These are phyloP conservation scores for Arachis monticola DNA, from an alignment of 331 rosid genomes.

Conservation along the genomic window DNA sequence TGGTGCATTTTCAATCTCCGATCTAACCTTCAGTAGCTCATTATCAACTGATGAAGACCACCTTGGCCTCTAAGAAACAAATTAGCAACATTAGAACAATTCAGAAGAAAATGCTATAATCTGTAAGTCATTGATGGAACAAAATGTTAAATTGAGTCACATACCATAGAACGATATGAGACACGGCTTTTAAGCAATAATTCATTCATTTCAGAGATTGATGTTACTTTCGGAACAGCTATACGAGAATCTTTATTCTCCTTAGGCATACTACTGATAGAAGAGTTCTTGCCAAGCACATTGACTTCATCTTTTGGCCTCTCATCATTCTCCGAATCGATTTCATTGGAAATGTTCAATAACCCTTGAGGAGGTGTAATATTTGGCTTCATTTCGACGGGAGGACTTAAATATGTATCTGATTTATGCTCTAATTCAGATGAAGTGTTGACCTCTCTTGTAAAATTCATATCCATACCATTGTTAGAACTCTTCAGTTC, in stretches of 20 bases:
- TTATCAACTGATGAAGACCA: conserved; percentile 69
- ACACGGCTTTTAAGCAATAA: conserved; percentile 54
- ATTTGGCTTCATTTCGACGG: conserved; percentile 35
- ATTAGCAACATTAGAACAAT: conserved; percentile 29
- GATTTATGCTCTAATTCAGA: conserved; percentile 31
- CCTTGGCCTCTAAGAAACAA: conserved; percentile 58
- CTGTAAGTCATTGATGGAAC: not conserved
- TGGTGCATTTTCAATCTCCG: conserved; percentile 80
- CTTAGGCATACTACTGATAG: conserved; percentile 41
- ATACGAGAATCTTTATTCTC: conserved; percentile 39
- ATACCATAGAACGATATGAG: conserved; percentile 59
- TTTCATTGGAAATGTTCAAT: conserved; percentile 37
- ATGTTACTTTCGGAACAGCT: conserved; percentile 44
- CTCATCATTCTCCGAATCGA: conserved; percentile 35
- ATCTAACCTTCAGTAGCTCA: conserved; percentile 60
- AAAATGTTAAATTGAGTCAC: conserved; percentile 22
- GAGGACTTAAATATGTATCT: conserved; percentile 37
- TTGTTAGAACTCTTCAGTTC: conserved; percentile 35
- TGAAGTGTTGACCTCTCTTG: conserved; percentile 36
- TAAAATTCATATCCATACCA: conserved; percentile 34
- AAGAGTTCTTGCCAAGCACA: conserved; percentile 33
- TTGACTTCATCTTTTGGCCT: conserved; percentile 34
- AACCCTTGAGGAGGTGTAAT: conserved; percentile 26
- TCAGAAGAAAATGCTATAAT: not conserved
- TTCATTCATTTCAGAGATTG: conserved; percentile 76